Conservation (phyloP, 371 early-diverging fungal species). For the Blyttiomyces sp. region DNA sequence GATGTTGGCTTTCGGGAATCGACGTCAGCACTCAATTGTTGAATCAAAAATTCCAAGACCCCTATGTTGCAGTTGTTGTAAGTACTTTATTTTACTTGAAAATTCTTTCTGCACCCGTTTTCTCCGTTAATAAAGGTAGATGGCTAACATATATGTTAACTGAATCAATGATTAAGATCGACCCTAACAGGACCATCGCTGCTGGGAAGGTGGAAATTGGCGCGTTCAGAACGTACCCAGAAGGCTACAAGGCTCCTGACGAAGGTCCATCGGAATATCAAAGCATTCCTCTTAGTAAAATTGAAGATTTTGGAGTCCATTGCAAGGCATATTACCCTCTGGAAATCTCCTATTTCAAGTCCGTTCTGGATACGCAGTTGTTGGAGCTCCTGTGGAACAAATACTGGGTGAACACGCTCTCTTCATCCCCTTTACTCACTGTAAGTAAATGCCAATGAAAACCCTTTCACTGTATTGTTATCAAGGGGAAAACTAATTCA, state of each 20-base stretch:
- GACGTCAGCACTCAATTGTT: constrained; percentile 94
- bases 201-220: constrained; percentile 97
- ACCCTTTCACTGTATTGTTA: too few species aligned
- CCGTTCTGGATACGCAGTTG: constrained; percentile 76
- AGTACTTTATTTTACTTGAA: too few species aligned
- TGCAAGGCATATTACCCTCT: constrained; percentile 89
- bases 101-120: too few species aligned
- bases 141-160: background rate
- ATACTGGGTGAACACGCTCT: constrained; percentile 94
- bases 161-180: too few species aligned
- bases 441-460: too few species aligned
- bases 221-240: constrained; percentile 94
- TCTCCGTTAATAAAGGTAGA: background rate
- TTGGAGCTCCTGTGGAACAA: constrained; percentile 93
- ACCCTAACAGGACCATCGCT: constrained; percentile 93
- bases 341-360: constrained; percentile 91
- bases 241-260: constrained; percentile 75
- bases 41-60: constrained; percentile 94
- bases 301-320: constrained; percentile 97
- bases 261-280: constrained; percentile 46
- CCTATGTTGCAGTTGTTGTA: constrained; percentile 93
- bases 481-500: too few species aligned
- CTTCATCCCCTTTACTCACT: constrained; percentile 84
- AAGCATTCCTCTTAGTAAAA: constrained; percentile 86
- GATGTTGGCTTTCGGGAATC: constrained; percentile 98